These are phyloP conservation scores for Orbilia quercus DNA, from an alignment of 2,329 filamentous ascomycete genomes.

Conservation along the genomic window DNA sequence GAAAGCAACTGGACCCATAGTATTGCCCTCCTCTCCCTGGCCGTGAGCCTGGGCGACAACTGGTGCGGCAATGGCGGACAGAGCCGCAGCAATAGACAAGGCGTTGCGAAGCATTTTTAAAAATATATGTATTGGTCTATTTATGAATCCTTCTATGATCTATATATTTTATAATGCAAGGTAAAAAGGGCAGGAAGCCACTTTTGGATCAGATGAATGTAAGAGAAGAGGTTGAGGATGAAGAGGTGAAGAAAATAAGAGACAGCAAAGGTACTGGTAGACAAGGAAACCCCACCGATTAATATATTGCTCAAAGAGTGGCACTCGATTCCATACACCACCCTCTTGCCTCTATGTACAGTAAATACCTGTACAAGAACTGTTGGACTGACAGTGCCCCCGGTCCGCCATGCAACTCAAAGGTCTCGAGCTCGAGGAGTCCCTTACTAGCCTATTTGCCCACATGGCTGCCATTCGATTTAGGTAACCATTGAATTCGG, in stretches of 20 bases:
- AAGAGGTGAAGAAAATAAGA: constrained; percentile 26
- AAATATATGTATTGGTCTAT: constrained; percentile 30
- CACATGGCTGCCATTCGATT: constrained; percentile 30
- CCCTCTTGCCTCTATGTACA: too few species aligned
- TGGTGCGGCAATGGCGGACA: constrained; percentile 44
- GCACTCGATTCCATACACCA: constrained; percentile 30
- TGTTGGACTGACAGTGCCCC: constrained; percentile 44
- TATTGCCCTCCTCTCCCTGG: constrained; percentile 42
- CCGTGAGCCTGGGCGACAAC: constrained; percentile 42
- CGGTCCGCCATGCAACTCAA: constrained; percentile 37
- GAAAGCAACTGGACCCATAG: constrained; percentile 69
- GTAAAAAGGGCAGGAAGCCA: constrained; percentile 25
- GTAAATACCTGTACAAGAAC: constrained; percentile 10
- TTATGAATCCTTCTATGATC: constrained; percentile 27
- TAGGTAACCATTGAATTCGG: constrained; percentile 13
- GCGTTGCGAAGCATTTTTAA: constrained; percentile 50
- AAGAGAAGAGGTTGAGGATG: constrained; percentile 24
- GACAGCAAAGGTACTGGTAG: constrained; percentile 36
- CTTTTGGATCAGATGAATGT: constrained; percentile 30
- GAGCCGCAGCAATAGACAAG: constrained; percentile 40
- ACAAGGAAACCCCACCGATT: constrained; percentile 35
- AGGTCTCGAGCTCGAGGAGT: constrained; percentile 2
- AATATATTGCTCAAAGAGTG: constrained; percentile 47
- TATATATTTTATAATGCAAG: constrained; percentile 45
- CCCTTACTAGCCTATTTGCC: constrained; percentile 20